Percentiles rank a stretch among this genome's conserved stretches.
Evolutionary conservation across 2,329 filamentous ascomycete species (phyloP).

Genomic region (Fragosphaeria purpurea): DNA sequence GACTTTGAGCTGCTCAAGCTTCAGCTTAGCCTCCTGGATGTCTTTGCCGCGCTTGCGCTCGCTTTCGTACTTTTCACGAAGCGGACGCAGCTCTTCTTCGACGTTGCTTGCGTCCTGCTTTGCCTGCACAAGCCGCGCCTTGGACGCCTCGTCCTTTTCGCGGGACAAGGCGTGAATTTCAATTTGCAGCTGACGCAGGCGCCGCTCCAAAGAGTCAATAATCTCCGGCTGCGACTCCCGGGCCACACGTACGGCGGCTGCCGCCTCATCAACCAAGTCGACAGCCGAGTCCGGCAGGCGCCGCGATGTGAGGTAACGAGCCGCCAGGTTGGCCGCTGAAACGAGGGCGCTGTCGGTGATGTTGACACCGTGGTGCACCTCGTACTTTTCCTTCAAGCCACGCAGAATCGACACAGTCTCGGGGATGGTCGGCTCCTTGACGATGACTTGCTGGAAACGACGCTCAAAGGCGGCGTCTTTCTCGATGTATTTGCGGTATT

Average conservation of each 20-base stretch:
- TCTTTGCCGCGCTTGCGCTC: conserved; percentile 86
- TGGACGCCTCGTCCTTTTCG: conserved; percentile 90
- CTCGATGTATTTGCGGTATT: conserved; percentile 98
- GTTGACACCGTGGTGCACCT: conserved; percentile 95
- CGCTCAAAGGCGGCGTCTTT: conserved; percentile 97
- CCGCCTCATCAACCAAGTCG: conserved; percentile 91
- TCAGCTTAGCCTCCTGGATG: conserved; percentile 89
- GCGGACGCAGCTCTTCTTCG: conserved; percentile 80
- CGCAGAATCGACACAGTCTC: conserved; percentile 98
- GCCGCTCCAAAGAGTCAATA: conserved; percentile 87
- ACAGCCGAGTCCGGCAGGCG: conserved; percentile 94
- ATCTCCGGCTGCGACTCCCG: conserved; percentile 94
- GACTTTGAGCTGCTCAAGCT: conserved; percentile 82
- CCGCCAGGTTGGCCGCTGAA: conserved; percentile 78
- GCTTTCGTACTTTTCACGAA: conserved; percentile 90
- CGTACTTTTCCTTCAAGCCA: conserved; percentile 95
- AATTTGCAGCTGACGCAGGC: conserved; percentile 83
- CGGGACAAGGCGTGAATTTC: conserved; percentile 92
- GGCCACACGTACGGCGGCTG: conserved; percentile 89
- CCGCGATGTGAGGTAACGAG: conserved; percentile 83
- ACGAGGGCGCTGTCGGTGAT: conserved; percentile 93
- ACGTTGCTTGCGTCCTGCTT: conserved; percentile 90
- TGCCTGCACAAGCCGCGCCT: conserved; percentile 69
- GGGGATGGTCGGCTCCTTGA: conserved; percentile 80
- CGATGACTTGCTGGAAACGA: conserved; percentile 94